Evolutionary conservation across 257 asterid species (phyloP).

Genomic region (Dorcoceras hygrometricum): DNA sequence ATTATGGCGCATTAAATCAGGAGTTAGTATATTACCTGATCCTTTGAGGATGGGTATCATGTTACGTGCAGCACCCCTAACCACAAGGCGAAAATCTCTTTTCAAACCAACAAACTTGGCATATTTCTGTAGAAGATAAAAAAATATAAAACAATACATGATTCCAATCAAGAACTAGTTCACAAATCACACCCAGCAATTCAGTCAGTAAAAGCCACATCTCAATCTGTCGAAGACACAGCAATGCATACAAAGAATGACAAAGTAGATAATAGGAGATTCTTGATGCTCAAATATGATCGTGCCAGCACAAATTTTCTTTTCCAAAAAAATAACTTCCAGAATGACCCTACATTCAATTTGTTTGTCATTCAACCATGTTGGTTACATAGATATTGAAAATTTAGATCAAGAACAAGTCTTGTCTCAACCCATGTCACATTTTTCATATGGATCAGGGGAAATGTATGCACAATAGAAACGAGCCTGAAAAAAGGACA

Average conservation of each 20-base stretch:
- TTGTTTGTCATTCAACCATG: not conserved
- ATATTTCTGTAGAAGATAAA: constrained; percentile 60
- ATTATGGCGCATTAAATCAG: not conserved
- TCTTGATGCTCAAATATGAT: constrained; percentile 8
- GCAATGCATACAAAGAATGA: constrained; percentile 2
- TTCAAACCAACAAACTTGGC: constrained; percentile 90
- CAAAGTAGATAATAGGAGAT: constrained; percentile 5
- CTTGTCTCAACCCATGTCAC: constrained; percentile 5
- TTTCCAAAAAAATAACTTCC: constrained; percentile 6
- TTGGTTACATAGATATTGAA: not conserved
- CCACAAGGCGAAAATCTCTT: constrained; percentile 95
- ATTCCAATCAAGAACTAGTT: constrained; percentile 17
- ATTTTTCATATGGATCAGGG: not conserved
- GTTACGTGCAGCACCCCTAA: constrained; percentile 96
- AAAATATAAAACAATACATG: constrained; percentile 6
- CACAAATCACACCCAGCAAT: constrained; percentile 18
- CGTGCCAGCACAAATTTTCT: constrained; percentile 1
- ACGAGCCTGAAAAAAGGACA: not conserved
- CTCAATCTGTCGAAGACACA: not conserved
- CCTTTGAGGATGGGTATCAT: constrained; percentile 90
- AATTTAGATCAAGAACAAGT: not conserved
- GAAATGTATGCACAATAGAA: not conserved
- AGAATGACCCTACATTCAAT: constrained; percentile 5
- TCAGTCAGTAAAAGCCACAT: constrained; percentile 9
- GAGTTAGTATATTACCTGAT: constrained; percentile 48